A percentile compares a stretch with the other conserved stretches of the same genome.
Evolutionary conservation across 768 basidiomycete species (phyloP).

Genomic region (Xerocomus spinulosus): DNA sequence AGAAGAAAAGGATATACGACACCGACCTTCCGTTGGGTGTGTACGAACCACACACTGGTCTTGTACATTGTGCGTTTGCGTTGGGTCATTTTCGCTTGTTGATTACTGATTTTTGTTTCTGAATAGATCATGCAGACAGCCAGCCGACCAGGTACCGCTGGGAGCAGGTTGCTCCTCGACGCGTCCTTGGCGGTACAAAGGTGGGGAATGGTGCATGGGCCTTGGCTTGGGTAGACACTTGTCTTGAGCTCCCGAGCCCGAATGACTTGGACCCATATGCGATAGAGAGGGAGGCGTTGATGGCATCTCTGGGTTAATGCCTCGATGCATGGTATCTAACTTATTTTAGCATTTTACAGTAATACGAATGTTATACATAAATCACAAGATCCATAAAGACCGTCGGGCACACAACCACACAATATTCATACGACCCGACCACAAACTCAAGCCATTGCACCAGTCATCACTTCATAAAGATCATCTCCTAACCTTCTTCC

Average conservation of each 20-base stretch:
- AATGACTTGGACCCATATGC: constrained; percentile 19
- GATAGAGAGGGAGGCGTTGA: constrained; percentile 19
- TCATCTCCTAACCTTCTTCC: constrained; percentile 53
- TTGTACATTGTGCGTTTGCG: constrained; percentile 61
- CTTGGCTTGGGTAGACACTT: constrained; percentile 68
- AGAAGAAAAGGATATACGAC: constrained; percentile 29
- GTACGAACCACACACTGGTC: constrained; percentile 79
- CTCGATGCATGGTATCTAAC: neutral
- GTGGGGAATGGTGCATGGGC: constrained; percentile 79
- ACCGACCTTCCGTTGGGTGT: constrained; percentile 52
- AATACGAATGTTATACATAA: no score
- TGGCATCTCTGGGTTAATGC: constrained; percentile 10
- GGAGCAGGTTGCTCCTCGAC: constrained; percentile 51
- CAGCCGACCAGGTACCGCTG: constrained; percentile 66
- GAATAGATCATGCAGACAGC: constrained; percentile 67
- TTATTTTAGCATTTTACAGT: constrained; percentile 1
- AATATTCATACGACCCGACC: no score
- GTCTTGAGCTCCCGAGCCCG: constrained; percentile 33
- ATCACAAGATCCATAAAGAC: no score
- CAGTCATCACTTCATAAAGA: constrained; percentile 63
- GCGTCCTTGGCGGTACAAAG: constrained; percentile 65
- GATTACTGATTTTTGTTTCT: constrained; percentile 4
- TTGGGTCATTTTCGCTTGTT: neutral
- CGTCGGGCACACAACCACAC: no score
- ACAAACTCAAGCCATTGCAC: no score